Evolutionary conservation across 441 rosid species (phyloP).

Genomic region (Pelargonium hybrid): DNA sequence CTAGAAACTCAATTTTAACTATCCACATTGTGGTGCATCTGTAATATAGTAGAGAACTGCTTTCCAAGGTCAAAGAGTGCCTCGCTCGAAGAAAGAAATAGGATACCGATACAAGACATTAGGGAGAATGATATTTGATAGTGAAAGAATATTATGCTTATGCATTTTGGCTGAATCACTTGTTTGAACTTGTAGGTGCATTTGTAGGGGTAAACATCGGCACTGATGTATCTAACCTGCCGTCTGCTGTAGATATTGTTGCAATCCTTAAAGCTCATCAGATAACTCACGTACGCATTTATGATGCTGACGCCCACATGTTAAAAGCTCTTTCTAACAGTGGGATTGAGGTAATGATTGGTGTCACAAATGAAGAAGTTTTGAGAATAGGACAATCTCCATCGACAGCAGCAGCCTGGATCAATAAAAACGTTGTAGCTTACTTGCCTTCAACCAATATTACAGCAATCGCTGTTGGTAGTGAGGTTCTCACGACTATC

Average conservation of each 20-base stretch:
- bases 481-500: constrained; percentile 61
- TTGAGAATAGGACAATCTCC: constrained; percentile 64
- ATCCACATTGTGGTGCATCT: too few relatives aligned
- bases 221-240: constrained; percentile 58
- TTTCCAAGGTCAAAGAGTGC: too few relatives aligned
- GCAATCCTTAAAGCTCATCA: constrained; percentile 42
- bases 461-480: constrained; percentile 86
- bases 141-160: constrained; percentile 3
- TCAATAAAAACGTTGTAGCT: constrained; percentile 67
- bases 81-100: too few relatives aligned
- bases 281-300: constrained; percentile 79
- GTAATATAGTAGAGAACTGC: too few relatives aligned
- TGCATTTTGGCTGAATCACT: constrained; percentile 12
- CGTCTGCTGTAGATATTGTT: constrained; percentile 52
- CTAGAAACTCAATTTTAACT: too few relatives aligned
- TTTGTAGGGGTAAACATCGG: constrained; percentile 77
- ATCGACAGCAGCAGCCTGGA: constrained; percentile 73
- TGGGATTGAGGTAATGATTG: constrained; percentile 68
- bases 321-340: constrained; percentile 72
- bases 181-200: constrained; percentile 44
- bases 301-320: constrained; percentile 66
- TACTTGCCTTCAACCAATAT: constrained; percentile 80
- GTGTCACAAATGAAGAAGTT: constrained; percentile 65
- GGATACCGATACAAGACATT: too few relatives aligned
- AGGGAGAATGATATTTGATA: too few relatives aligned